Conservation (phyloP, 805 yeast genomes). For the Brettanomyces custersianus region DNA sequence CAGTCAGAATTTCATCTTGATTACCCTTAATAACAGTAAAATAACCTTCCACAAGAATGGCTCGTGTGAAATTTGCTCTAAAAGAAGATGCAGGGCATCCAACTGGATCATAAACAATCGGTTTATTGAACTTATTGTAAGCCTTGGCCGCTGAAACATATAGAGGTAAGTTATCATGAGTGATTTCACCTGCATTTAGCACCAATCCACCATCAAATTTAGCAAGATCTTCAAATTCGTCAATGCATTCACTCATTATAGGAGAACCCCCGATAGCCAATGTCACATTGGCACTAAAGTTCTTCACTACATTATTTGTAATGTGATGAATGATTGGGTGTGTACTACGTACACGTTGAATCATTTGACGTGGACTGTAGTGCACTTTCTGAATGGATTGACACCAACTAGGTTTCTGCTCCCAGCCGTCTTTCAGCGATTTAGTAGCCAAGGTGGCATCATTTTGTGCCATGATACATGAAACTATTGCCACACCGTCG, state of each 20-base stretch:
- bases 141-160: conserved; percentile 44
- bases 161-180: conserved; percentile 31
- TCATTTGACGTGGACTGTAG: neutral
- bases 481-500: conserved; percentile 86
- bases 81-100: conserved; percentile 76
- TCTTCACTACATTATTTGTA: conserved; percentile 82
- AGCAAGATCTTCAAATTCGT: conserved; percentile 64
- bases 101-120: conserved; percentile 84
- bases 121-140: conserved; percentile 48
- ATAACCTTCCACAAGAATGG: conserved; percentile 47
- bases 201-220: conserved; percentile 46
- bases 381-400: neutral
- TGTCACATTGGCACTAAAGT: conserved; percentile 79
- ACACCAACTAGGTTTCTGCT: conserved; percentile 22
- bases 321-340: conserved; percentile 75
- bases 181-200: conserved; percentile 70
- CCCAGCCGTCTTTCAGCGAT: conserved; percentile 23
- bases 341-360: neutral
- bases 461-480: conserved; percentile 64
- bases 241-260: conserved; percentile 68
- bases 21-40: conserved; percentile 75
- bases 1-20: conserved; percentile 62
- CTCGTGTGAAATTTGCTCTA: conserved; percentile 39
- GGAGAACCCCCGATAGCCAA: conserved; percentile 83
- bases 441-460: conserved; percentile 29